Percentiles rank a stretch among this genome's conserved stretches.
Evolutionary conservation across 2,329 filamentous ascomycete genomes (phyloP).

Genomic region (Alternaria atra): DNA sequence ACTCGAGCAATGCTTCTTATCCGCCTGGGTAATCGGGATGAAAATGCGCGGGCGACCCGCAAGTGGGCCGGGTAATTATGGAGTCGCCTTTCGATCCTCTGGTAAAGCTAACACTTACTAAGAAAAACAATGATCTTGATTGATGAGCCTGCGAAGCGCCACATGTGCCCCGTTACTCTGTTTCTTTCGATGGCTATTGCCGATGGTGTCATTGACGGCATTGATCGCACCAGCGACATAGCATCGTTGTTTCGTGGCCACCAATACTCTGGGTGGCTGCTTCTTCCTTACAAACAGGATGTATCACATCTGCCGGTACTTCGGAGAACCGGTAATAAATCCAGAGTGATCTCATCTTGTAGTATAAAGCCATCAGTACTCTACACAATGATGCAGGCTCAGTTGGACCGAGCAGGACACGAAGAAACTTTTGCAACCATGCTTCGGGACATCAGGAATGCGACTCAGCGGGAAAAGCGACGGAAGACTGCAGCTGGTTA

Average conservation of each 20-base stretch:
- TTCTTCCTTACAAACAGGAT: conserved; percentile 1
- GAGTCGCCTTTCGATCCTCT: background rate
- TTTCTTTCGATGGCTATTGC: conserved; percentile 4
- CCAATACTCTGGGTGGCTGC: background rate
- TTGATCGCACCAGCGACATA: background rate
- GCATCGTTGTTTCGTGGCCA: background rate
- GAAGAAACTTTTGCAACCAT: conserved; percentile 2
- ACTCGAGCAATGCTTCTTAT: background rate
- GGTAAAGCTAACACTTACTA: background rate
- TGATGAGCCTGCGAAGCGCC: conserved; percentile 3
- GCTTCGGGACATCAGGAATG: conserved; percentile 1
- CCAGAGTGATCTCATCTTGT: conserved; percentile 6
- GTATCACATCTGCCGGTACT: background rate
- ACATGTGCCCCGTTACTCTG: background rate
- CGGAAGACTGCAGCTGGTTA: background rate
- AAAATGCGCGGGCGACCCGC: background rate
- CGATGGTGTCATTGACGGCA: background rate
- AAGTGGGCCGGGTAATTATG: background rate
- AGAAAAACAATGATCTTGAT: background rate
- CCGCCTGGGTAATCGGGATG: background rate
- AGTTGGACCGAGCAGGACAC: background rate
- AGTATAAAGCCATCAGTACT: conserved; percentile 2
- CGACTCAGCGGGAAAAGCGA: background rate
- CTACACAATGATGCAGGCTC: conserved; percentile 2
- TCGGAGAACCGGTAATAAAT: conserved; percentile 5